These are phyloP conservation scores for Tolypocladium sp. DNA, from an alignment of 2,329 filamentous ascomycete species.

Conservation along the genomic window DNA sequence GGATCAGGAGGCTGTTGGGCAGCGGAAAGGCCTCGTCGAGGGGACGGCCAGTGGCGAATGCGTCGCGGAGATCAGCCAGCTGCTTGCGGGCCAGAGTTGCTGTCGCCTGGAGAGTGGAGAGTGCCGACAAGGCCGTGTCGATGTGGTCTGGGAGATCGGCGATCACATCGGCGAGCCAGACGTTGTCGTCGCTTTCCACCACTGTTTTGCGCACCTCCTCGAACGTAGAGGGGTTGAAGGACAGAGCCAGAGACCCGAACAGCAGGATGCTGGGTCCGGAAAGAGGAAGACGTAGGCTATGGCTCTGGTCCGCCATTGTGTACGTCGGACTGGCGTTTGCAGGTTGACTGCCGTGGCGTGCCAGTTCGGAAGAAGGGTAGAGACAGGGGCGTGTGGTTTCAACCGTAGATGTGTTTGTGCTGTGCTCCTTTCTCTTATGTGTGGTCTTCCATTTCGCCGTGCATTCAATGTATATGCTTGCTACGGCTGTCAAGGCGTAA, in stretches of 20 bases:
- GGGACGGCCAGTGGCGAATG: not conserved
- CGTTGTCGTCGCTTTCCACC: not conserved
- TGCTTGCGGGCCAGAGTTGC: not conserved
- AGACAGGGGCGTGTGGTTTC: too few species aligned
- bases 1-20: slow-evolving; percentile 24
- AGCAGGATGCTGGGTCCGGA: not conserved
- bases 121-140: not conserved
- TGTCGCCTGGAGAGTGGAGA: not conserved
- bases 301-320: not conserved
- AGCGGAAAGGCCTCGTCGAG: slow-evolving; percentile 6
- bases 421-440: too few species aligned
- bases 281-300: not conserved
- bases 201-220: not conserved
- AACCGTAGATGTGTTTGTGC: too few species aligned
- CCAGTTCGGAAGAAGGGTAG: not conserved
- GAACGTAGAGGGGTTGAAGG: not conserved
- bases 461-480: too few species aligned
- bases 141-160: not conserved
- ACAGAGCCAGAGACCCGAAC: slow-evolving; percentile 1
- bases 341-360: not conserved
- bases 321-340: not conserved
- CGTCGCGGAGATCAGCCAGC: not conserved
- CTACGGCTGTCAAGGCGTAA: too few species aligned
- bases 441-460: too few species aligned
- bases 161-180: not conserved